A percentile compares a stretch with the other conserved stretches of the same genome.
phyloP scores from a whole-genome alignment of 768 basidiomycete species.

The Inosperma sp. region DNA sequence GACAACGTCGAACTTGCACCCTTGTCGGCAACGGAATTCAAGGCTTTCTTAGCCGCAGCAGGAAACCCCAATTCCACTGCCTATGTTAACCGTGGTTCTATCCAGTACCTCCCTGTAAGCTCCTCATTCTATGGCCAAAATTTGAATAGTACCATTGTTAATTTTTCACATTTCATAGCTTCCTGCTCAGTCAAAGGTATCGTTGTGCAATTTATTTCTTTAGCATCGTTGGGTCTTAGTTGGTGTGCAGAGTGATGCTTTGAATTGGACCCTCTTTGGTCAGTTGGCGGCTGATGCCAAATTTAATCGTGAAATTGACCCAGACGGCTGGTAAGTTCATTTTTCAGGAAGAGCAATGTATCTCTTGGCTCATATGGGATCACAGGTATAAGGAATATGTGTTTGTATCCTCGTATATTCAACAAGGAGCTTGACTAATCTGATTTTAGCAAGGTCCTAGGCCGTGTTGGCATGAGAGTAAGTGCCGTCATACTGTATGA shows the following conservation, averaged over 20 bases:
- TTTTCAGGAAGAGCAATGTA: not conserved
- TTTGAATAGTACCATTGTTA: no score
- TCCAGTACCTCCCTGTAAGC: not conserved
- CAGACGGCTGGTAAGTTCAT: not conserved
- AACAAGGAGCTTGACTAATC: not conserved
- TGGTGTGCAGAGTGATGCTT: not conserved
- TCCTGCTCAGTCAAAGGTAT: not conserved
- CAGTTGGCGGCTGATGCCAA: not conserved
- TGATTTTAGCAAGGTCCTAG: not conserved
- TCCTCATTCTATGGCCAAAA: no score
- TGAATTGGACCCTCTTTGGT: not conserved
- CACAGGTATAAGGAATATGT: not conserved
- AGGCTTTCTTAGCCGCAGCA: no score
- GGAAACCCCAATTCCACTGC: no score
- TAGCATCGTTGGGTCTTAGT: not conserved
- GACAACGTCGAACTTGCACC: no score
- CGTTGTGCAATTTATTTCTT: not conserved
- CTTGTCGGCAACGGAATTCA: no score
- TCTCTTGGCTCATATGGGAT: not conserved
- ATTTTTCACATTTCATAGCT: not conserved
- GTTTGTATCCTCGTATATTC: not conserved
- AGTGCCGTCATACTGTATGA: not conserved
- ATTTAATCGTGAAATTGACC: not conserved
- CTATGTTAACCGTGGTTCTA: not conserved
- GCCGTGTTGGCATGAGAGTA: not conserved